phyloP scores from a whole-genome alignment of 1,139 yeast species.

The Spathaspora sp. region DNA sequence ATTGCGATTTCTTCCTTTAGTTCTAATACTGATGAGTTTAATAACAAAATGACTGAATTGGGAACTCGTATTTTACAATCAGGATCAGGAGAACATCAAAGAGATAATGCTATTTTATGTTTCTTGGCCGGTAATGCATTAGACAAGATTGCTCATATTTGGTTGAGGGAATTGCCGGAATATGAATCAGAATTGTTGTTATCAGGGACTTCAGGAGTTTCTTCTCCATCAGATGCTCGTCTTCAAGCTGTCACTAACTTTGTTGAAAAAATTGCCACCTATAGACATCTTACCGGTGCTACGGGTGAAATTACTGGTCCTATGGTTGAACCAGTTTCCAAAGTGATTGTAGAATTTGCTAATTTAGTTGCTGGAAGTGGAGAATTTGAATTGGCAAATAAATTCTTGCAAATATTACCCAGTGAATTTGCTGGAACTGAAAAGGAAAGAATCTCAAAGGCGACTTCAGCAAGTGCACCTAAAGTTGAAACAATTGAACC shows the following conservation, averaged over 20 bases:
- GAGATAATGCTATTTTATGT: slow-evolving; percentile 76
- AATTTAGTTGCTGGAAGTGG: slow-evolving; percentile 81
- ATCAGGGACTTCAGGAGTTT: slow-evolving; percentile 33
- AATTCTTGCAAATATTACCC: slow-evolving; percentile 70
- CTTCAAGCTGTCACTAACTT: slow-evolving; percentile 77
- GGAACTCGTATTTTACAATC: slow-evolving; percentile 64
- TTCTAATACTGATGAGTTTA: slow-evolving; percentile 45
- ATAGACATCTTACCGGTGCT: slow-evolving; percentile 53
- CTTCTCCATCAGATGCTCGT: slow-evolving; percentile 82
- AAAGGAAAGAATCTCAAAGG: slow-evolving; percentile 75
- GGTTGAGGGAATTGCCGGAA: slow-evolving; percentile 75
- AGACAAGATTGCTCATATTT: slow-evolving; percentile 74
- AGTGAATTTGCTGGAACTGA: slow-evolving; percentile 53
- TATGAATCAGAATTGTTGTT: slow-evolving; percentile 55
- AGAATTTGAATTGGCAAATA: slow-evolving; percentile 76
- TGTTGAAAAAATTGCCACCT: slow-evolving; percentile 80
- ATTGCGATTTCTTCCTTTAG: slow-evolving; percentile 63
- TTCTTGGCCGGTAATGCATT: slow-evolving; percentile 81
- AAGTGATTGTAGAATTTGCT: slow-evolving; percentile 73
- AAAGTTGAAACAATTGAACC: slow-evolving; percentile 13
- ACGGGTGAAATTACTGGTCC: slow-evolving; percentile 45
- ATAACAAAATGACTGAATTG: slow-evolving; percentile 56
- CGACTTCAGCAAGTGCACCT: slow-evolving; percentile 25
- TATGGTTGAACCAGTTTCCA: slow-evolving; percentile 52
- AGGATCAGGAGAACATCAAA: slow-evolving; percentile 19